phyloP scores from a whole-genome alignment of 176 grass and related monocot species.

The Musa schizocarpa region DNA sequence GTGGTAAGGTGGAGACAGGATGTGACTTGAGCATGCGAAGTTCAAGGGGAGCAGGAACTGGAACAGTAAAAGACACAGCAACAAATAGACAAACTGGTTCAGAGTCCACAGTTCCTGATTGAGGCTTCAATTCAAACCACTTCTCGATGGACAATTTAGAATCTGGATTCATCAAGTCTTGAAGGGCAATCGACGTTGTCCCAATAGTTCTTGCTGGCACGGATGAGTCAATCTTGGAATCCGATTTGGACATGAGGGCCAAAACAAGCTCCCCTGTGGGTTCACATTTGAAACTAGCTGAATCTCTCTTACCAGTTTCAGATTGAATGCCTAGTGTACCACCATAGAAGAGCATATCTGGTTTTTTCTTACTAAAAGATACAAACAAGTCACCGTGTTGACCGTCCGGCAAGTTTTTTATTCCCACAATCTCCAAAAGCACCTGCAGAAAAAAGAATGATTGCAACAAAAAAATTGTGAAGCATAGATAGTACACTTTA shows the following conservation, averaged over 20 bases:
- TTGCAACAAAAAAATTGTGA: background rate
- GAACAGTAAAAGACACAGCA: conserved; percentile 53
- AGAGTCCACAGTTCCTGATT: conserved; percentile 29
- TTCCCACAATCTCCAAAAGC: conserved; percentile 76
- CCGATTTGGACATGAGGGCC: conserved; percentile 42
- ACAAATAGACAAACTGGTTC: conserved; percentile 44
- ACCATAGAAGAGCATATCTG: conserved; percentile 53
- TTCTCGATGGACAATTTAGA: conserved; percentile 62
- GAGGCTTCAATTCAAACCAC: conserved; percentile 71
- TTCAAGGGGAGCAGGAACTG: conserved; percentile 25
- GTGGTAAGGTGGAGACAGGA: conserved; percentile 34
- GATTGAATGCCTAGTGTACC: conserved; percentile 47
- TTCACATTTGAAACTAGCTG: conserved; percentile 66
- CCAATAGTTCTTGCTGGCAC: conserved; percentile 52
- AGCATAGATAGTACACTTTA: background rate
- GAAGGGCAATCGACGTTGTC: conserved; percentile 58
- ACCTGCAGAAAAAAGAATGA: conserved; percentile 40
- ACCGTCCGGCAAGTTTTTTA: conserved; percentile 55
- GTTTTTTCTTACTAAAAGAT: conserved; percentile 60
- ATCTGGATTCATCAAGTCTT: conserved; percentile 44
- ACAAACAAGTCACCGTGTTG: conserved; percentile 51
- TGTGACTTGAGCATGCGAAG: conserved; percentile 47
- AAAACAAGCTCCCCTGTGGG: conserved; percentile 59
- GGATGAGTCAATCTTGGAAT: conserved; percentile 11
- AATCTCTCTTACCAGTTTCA: conserved; percentile 36